Percentiles rank a stretch among this genome's conserved stretches.
These are phyloP conservation scores for Ogataea kodamae DNA, from an alignment of 805 yeast genomes.

Conservation along the genomic window DNA sequence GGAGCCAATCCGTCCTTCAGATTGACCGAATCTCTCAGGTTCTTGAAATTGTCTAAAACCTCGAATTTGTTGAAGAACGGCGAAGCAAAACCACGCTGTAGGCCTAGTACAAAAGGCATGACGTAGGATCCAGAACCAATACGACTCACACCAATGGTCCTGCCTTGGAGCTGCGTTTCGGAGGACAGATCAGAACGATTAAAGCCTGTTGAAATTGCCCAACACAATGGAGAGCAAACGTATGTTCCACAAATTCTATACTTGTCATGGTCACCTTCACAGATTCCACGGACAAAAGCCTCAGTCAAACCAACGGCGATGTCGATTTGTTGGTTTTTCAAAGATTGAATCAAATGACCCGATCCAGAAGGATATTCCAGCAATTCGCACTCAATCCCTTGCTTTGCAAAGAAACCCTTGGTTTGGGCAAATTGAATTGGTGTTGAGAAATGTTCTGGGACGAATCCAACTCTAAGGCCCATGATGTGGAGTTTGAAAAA, in stretches of 20 bases:
- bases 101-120: slow-evolving; percentile 82
- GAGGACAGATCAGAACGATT: slow-evolving; percentile 52
- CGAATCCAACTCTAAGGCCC: slow-evolving; percentile 62
- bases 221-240: slow-evolving; percentile 80
- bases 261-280: slow-evolving; percentile 55
- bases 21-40: slow-evolving; percentile 78
- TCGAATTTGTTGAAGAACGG: slow-evolving; percentile 54
- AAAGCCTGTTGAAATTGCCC: slow-evolving; percentile 84
- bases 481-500: slow-evolving; percentile 4
- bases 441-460: slow-evolving; percentile 91
- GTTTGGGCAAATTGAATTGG: slow-evolving; percentile 71
- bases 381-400: slow-evolving; percentile 54
- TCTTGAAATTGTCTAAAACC: slow-evolving; percentile 63
- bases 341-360: slow-evolving; percentile 76
- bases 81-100: slow-evolving; percentile 49
- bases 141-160: slow-evolving; percentile 73
- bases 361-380: slow-evolving; percentile 81
- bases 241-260: slow-evolving; percentile 77
- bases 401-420: slow-evolving; percentile 50
- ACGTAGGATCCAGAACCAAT: slow-evolving; percentile 91
- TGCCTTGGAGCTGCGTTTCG: slow-evolving; percentile 51
- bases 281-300: slow-evolving; percentile 81
- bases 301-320: slow-evolving; percentile 88
- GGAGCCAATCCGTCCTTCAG: slow-evolving; percentile 39
- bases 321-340: slow-evolving; percentile 62